Conservation (phyloP, 177 flowering plant genomes). For the Vitis hybrid region DNA sequence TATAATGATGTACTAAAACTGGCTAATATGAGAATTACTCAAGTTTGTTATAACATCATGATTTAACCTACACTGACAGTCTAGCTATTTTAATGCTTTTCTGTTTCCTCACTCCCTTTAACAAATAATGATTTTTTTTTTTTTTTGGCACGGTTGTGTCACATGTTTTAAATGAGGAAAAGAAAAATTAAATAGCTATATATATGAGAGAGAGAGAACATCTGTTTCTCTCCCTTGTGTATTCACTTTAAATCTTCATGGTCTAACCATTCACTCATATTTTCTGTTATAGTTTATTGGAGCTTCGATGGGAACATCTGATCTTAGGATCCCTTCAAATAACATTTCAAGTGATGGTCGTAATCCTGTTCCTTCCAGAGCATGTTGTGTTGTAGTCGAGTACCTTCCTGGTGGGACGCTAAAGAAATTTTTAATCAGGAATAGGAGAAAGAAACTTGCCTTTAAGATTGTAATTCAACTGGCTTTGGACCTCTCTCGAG, state of each 20-base stretch:
- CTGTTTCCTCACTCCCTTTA: too few relatives aligned
- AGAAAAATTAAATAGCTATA: too few relatives aligned
- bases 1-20: too few relatives aligned
- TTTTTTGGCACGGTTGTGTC: too few relatives aligned
- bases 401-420: constrained; percentile 72
- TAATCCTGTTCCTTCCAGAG: constrained; percentile 48
- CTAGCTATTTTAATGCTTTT: too few relatives aligned
- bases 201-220: too few relatives aligned
- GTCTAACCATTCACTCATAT: neutral
- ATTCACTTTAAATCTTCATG: neutral
- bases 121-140: too few relatives aligned
- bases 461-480: constrained; percentile 62
- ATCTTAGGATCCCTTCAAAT: constrained; percentile 60
- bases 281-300: constrained; percentile 62
- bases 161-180: too few relatives aligned
- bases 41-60: too few relatives aligned
- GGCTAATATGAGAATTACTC: too few relatives aligned
- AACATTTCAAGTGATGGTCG: constrained; percentile 25
- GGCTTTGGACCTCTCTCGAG: constrained; percentile 81
- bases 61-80: too few relatives aligned
- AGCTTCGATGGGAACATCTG: constrained; percentile 81
- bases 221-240: neutral
- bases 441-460: constrained; percentile 63
- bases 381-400: constrained; percentile 89
- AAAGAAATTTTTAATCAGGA: constrained; percentile 52